Base-by-base conservation (phyloP, 2,329 filamentous ascomycete species). In the Dactylellina haptotyla region DNA sequence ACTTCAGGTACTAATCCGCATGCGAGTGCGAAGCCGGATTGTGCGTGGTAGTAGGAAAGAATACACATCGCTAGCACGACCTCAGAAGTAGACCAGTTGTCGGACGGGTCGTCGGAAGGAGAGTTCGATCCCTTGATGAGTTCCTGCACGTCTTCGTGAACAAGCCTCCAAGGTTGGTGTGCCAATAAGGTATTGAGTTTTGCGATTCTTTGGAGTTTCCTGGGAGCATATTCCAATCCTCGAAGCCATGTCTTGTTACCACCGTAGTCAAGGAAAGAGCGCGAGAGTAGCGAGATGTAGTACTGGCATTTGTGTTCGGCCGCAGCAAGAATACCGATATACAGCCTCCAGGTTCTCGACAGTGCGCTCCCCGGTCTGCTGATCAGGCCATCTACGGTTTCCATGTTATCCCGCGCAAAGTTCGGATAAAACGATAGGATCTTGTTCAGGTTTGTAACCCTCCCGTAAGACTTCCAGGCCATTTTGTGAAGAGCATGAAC, bases 291-390 rank as follows among this genome's bases (percentile, higher is more conserved):
- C n/a, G 76, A 76, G 23, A 77, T 54, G 37, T 75, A 77, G 43
- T 77, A 77, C 73, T 77, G 76, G 12, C 76, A 77, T 46, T 75
- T 77, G 41, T 77, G 76, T 56, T 77, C 76, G 2, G 76, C 76
- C 0, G 76, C 75, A 2, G 76, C 75, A 41, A 77, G 61, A 45
- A 77, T 76, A 23, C 76, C 75, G n/a, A 77, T 66, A n/a, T 77
- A 77, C 30, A 77, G 59, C 53, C 72, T 77, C 76, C 76, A 77
- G 16, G 63, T 71, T 20, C 76, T 69, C 6, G 76, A 74, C 9
- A 77, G 51, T 14, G 76, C 75, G 39, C 75, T 76, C 8, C 75
- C 76, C 14, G 75, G 58, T 41, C 23, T 56, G 66, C 43, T 77
- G 45, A 71, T 73, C 56, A 77, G 71, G 14, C 76, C 64, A 25